Evolutionary conservation across 306 rosid genomes (phyloP).

Genomic region (Senna tora): DNA sequence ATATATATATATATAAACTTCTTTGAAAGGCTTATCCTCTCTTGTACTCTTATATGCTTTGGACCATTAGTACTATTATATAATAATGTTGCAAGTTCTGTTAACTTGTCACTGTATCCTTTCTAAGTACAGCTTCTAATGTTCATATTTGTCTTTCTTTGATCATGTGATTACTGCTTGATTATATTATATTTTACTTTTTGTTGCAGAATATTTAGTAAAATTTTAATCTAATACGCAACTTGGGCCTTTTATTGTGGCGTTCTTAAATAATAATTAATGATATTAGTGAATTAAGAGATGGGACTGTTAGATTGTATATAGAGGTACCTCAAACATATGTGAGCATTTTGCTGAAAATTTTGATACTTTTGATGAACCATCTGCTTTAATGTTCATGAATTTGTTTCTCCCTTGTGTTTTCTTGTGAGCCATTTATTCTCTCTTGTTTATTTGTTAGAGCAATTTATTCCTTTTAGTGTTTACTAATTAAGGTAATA

Average conservation of each 20-base stretch:
- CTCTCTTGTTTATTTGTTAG: too few species aligned
- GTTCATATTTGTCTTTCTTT: background rate
- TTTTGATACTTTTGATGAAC: background rate
- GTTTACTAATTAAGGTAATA: too few species aligned
- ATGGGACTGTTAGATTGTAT: background rate
- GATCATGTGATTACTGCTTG: constrained; percentile 4
- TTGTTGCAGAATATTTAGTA: background rate
- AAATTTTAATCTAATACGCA: background rate
- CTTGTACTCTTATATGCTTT: too few species aligned
- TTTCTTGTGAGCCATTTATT: background rate
- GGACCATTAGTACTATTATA: too few species aligned
- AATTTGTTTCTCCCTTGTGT: background rate
- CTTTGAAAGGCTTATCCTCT: background rate
- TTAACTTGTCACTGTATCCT: background rate
- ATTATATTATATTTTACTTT: background rate
- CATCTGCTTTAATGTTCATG: background rate
- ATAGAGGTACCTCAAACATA: background rate
- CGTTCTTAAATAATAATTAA: background rate
- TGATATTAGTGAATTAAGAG: background rate
- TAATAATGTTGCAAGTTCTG: background rate
- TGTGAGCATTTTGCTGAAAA: background rate
- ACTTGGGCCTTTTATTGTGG: background rate
- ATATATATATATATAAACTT: too few species aligned
- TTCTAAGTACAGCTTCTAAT: background rate
- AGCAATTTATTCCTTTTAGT: background rate